Percentiles rank a stretch among this genome's conserved stretches.
Conservation (phyloP, 2,329 filamentous ascomycete genomes). For the Cladophialophora yegresii region DNA sequence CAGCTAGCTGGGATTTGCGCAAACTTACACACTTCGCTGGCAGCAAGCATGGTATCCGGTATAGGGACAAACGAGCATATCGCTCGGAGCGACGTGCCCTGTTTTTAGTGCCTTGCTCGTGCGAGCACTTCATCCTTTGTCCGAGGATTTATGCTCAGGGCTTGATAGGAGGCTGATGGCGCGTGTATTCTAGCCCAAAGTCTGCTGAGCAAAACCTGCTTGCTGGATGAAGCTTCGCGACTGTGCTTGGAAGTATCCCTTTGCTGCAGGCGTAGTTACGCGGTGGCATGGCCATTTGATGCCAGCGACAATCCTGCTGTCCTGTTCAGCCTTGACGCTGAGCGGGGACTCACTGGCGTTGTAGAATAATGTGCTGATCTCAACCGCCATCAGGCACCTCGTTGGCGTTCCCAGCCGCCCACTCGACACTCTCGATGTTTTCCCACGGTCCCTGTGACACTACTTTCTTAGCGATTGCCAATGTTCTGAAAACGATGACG, state of each 20-base stretch:
- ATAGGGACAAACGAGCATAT: neutral
- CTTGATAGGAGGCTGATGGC: neutral
- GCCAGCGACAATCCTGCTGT: neutral
- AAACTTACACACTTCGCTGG: neutral
- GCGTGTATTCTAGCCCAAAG: neutral
- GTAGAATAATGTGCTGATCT: neutral
- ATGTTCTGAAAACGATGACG: slow-evolving; percentile 59
- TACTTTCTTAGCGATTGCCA: slow-evolving; percentile 44
- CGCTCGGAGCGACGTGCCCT: neutral
- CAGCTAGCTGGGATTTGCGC: neutral
- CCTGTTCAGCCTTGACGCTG: slow-evolving; percentile 11
- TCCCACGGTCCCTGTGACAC: slow-evolving; percentile 46
- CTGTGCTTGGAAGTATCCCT: neutral
- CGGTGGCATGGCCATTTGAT: neutral
- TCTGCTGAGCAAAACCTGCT: neutral
- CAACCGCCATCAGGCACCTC: slow-evolving; percentile 51
- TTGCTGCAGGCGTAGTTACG: neutral
- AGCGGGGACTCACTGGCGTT: slow-evolving; percentile 8
- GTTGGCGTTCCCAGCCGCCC: slow-evolving; percentile 52
- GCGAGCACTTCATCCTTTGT: neutral
- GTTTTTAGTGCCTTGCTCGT: too few relatives aligned
- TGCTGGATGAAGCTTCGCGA: neutral
- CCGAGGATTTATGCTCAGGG: neutral
- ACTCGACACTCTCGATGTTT: slow-evolving; percentile 56
- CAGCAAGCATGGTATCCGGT: neutral